phyloP scores from a whole-genome alignment of 108 stramenopile species.

The Pseudonitzschia pungens region DNA sequence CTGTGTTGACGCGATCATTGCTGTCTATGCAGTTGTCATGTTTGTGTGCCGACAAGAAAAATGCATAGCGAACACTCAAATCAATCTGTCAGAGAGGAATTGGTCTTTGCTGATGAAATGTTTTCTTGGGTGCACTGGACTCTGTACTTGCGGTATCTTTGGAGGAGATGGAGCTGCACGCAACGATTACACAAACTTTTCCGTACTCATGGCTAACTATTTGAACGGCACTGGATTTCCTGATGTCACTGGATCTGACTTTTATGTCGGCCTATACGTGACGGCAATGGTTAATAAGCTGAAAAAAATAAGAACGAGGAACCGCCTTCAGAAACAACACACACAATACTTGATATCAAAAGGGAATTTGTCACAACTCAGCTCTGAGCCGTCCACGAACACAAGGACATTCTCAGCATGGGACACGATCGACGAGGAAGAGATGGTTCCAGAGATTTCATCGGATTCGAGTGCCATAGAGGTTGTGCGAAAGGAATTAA shows the following conservation, averaged over 20 bases:
- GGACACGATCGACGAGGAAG: neutral
- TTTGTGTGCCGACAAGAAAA: slow-evolving; percentile 2
- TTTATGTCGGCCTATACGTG: slow-evolving; percentile 63
- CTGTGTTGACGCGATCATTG: slow-evolving; percentile 8
- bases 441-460: neutral
- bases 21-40: neutral
- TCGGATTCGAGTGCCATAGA: neutral
- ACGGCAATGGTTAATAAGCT: slow-evolving; percentile 49
- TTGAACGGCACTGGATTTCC: slow-evolving; percentile 50
- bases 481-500: neutral
- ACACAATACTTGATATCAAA: neutral
- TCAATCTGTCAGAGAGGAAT: slow-evolving; percentile 11
- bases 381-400: neutral
- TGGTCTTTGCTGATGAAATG: slow-evolving; percentile 20
- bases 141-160: slow-evolving; percentile 70
- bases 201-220: slow-evolving; percentile 59
- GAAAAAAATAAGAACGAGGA: slow-evolving; percentile 38
- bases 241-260: slow-evolving; percentile 63
- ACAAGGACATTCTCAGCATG: neutral
- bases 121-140: slow-evolving; percentile 35
- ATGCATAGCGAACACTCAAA: neutral
- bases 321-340: slow-evolving; percentile 15
- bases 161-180: slow-evolving; percentile 52
- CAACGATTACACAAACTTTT: slow-evolving; percentile 35
- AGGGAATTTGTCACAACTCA: neutral